These are phyloP conservation scores for Clarireedia hainanense DNA, from an alignment of 2,329 filamentous ascomycete species.

Conservation along the genomic window DNA sequence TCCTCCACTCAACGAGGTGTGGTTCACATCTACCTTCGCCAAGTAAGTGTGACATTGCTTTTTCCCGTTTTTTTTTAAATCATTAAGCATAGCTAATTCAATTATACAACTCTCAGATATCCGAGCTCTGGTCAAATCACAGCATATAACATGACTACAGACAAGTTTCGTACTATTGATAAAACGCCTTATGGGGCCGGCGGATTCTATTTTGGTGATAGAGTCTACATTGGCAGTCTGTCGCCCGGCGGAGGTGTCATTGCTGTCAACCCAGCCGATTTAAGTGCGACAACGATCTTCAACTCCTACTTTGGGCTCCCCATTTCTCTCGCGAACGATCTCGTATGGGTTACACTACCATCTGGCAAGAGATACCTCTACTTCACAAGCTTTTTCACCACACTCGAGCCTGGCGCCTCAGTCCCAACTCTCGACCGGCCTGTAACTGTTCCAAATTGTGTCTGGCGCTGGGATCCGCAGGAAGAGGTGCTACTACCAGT, in stretches of 20 bases:
- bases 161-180: no score
- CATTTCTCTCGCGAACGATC: not conserved
- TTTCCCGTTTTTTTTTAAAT: no score
- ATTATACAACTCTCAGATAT: not conserved
- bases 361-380: not conserved
- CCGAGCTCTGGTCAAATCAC: not conserved
- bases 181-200: not conserved
- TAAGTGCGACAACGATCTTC: not conserved
- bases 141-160: no score
- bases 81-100: not conserved
- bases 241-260: not conserved
- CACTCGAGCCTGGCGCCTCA: not conserved
- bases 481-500: not conserved
- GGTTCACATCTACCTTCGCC: not conserved
- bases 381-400: not conserved
- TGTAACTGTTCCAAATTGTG: not conserved
- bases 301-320: not conserved
- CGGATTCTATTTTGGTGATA: not conserved
- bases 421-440: not conserved
- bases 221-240: not conserved
- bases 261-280: not conserved
- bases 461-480: constrained; percentile 2
- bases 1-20: not conserved
- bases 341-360: not conserved
- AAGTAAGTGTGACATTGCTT: no score